Conservation (phyloP, 78 protist species). For the Pelomyxa schiedti region DNA sequence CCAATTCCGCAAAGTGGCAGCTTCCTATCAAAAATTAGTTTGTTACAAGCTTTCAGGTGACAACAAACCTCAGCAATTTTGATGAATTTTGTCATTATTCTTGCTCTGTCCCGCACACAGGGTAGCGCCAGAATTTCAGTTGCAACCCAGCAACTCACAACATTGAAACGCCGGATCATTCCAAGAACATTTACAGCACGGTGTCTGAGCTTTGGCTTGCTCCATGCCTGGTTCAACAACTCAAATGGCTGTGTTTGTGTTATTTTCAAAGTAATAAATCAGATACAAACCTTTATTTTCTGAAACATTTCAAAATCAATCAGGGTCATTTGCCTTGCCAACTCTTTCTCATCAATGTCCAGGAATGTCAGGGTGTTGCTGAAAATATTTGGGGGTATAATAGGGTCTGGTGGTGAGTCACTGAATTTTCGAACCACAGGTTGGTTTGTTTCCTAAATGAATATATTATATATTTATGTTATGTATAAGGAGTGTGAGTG, state of each 20-base stretch:
- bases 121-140: constrained; percentile 31
- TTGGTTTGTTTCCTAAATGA: too few species aligned
- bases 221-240: constrained; percentile 60
- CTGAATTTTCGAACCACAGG: too few species aligned
- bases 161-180: constrained; percentile 50
- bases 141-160: constrained; percentile 60
- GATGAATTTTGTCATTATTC: constrained; percentile 40
- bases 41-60: too few species aligned
- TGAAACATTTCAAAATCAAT: constrained; percentile 20
- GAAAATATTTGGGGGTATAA: constrained; percentile 56
- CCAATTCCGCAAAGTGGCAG: constrained; percentile 41
- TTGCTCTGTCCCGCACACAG: constrained; percentile 26
- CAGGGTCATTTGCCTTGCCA: constrained; percentile 66
- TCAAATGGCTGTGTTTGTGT: constrained; percentile 35
- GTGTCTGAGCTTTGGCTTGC: constrained; percentile 29
- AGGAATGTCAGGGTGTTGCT: constrained; percentile 23
- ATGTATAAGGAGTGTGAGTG: too few species aligned
- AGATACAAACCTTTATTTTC: neutral
- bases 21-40: too few species aligned
- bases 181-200: constrained; percentile 46
- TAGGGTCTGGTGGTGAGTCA: constrained; percentile 43
- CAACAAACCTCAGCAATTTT: constrained; percentile 47
- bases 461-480: too few species aligned
- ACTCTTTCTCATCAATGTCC: constrained; percentile 60
- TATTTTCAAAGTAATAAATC: neutral